Evolutionary conservation across 163 green algal species (phyloP), one percentile per base, ranked within the genome.

Genomic region (Trebouxia gelatinosa): DNA sequence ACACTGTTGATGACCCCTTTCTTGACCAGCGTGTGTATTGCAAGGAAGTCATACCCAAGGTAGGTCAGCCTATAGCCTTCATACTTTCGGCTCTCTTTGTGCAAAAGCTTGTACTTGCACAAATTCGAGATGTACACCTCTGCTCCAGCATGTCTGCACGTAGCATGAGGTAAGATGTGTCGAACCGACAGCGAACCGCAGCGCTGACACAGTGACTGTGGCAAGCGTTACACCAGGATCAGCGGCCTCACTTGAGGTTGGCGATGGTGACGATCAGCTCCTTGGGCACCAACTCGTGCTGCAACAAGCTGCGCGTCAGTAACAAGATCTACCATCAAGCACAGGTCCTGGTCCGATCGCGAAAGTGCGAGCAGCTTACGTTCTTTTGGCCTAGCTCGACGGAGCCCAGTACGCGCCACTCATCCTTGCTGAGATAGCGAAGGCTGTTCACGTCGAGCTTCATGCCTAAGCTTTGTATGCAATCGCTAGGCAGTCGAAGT

Each of bases 341-440:
- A n/a, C n/a, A n/a, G n/a, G n/a, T n/a, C n/a, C n/a, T n/a, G n/a
- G n/a, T n/a, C 9, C 35, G 37, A 37, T 61, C 38, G 21, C n/a
- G 35, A 43, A 59, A 65, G 3, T 38, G 54, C 13, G 11, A 37
- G 0, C 35, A 65, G 23, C 92, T 83, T 78, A 97, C 93, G 77
- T 99, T 99, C 72, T 95, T 96, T 84, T 98, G 95, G 21, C 97
- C 97, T 88, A 99, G 96, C 82, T 99, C 97, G 26, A 99, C 91
- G 1, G 97, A 93, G 6, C 93, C 97, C 21, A 99, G 88, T 19
- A 95, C 89, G 2, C 97, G 84, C 62, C 96, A 98, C 28, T 99
- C 94, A 75, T 99, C 97, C 70, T 91, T 95, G 1, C 85, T 86
- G 6, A 99, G 78, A 85, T 99, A 98, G 0, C 96, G 94, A 62